Percentiles rank a stretch among this genome's conserved stretches.
Evolutionary conservation across 164 flowering plant genomes (phyloP).

Genomic region (Vitis cinerea): DNA sequence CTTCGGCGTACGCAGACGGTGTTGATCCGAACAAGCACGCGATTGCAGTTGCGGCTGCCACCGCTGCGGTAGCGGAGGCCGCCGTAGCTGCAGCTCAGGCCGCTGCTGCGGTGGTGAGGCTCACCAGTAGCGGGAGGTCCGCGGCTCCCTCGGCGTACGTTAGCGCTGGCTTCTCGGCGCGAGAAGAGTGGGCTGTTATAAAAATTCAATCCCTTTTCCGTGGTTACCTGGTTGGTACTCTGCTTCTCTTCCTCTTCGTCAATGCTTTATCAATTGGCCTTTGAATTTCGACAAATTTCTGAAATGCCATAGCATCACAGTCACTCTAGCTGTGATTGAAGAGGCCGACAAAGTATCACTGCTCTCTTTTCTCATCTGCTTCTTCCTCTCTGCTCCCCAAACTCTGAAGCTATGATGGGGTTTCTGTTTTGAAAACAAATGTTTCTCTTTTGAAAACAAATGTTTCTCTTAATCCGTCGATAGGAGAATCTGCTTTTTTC

Average conservation of each 20-base stretch:
- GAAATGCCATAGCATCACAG: too few relatives aligned
- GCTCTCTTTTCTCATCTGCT: too few relatives aligned
- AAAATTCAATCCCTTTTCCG: conserved; percentile 57
- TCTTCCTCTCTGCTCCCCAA: too few relatives aligned
- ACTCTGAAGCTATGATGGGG: too few relatives aligned
- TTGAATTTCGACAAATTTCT: background rate
- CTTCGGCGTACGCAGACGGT: conserved; percentile 1
- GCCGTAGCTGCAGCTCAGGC: conserved; percentile 65
- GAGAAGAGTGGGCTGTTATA: conserved; percentile 44
- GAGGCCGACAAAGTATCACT: too few relatives aligned
- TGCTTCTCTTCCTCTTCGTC: too few relatives aligned
- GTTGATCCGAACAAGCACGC: conserved; percentile 55
- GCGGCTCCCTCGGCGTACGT: conserved; percentile 13
- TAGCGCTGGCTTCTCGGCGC: conserved; percentile 8
- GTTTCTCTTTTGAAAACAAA: too few relatives aligned
- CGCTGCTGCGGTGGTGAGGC: conserved; percentile 51
- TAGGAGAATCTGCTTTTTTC: too few relatives aligned
- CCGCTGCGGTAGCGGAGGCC: conserved; percentile 57
- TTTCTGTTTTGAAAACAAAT: too few relatives aligned
- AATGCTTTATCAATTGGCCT: too few relatives aligned
- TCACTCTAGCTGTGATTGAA: too few relatives aligned
- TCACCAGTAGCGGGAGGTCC: conserved; percentile 50
- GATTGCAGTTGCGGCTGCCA: conserved; percentile 60
- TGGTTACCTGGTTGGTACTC: conserved; percentile 51
- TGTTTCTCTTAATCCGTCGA: too few relatives aligned